Conservation (phyloP, 164 flowering plant species). For the Warburgia ugandensis region DNA sequence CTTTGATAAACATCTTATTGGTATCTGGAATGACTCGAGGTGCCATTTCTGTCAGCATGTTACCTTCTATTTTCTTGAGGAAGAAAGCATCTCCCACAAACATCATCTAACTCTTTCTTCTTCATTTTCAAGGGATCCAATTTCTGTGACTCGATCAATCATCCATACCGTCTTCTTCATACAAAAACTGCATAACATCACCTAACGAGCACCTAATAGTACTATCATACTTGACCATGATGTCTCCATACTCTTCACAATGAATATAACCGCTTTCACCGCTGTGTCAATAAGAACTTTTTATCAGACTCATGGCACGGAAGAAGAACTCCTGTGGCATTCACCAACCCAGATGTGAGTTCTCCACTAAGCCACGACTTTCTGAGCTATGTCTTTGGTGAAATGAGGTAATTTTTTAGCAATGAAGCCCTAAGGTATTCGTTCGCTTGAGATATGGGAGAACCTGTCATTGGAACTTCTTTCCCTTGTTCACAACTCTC, state of each 20-base stretch:
- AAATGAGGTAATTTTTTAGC: slow-evolving; percentile 93
- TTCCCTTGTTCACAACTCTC: too few species aligned
- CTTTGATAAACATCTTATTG: slow-evolving; percentile 89
- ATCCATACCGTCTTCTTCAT: slow-evolving; percentile 99
- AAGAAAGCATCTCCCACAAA: slow-evolving; percentile 93
- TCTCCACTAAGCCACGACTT: slow-evolving; percentile 99
- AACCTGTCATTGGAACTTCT: slow-evolving; percentile 99
- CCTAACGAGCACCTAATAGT: slow-evolving; percentile 94
- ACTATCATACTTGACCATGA: slow-evolving; percentile 99
- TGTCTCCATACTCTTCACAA: slow-evolving; percentile 99
- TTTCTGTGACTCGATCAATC: slow-evolving; percentile 85
- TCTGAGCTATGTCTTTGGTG: slow-evolving; percentile 95
- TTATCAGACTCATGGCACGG: slow-evolving; percentile 99
- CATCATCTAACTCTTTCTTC: slow-evolving; percentile 2
- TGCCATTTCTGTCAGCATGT: slow-evolving; percentile 98
- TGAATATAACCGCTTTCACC: slow-evolving; percentile 99
- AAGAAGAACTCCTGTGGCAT: slow-evolving; percentile 99
- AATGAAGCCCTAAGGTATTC: slow-evolving; percentile 86
- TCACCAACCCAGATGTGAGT: slow-evolving; percentile 87
- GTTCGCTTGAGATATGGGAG: slow-evolving; percentile 94
- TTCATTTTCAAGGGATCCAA: slow-evolving; percentile 84
- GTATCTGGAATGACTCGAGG: slow-evolving; percentile 95
- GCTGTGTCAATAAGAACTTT: slow-evolving; percentile 99
- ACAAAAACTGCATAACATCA: slow-evolving; percentile 93
- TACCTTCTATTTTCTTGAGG: slow-evolving; percentile 90